phyloP scores from a whole-genome alignment of 306 rosid genomes.

The Gastrolobium villosum region DNA sequence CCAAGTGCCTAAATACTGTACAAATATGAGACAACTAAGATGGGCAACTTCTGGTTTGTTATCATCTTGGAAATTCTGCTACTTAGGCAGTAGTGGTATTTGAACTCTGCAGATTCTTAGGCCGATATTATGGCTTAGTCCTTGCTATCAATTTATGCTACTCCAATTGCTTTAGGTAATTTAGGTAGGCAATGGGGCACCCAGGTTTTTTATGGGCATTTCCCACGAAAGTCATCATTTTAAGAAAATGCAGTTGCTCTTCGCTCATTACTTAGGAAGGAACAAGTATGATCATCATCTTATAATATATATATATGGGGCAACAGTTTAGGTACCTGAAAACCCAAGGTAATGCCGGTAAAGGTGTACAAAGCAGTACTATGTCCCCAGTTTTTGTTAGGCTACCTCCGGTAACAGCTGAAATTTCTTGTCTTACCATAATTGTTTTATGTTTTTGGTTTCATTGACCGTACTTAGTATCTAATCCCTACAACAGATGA shows the following conservation, averaged over 20 bases:
- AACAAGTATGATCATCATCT: slow-evolving; percentile 3
- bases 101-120: slow-evolving; percentile 26
- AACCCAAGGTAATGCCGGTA: neutral
- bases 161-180: slow-evolving; percentile 18
- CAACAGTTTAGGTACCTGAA: slow-evolving; percentile 31
- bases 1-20: too few species aligned
- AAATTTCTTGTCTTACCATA: neutral
- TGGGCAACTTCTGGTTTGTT: too few species aligned
- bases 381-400: slow-evolving; percentile 25
- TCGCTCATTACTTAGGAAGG: slow-evolving; percentile 7
- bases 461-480: neutral
- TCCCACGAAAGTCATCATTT: neutral
- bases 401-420: neutral
- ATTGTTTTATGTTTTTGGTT: neutral
- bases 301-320: neutral
- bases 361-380: neutral
- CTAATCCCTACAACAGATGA: neutral
- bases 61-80: slow-evolving; percentile 29
- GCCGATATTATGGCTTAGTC: slow-evolving; percentile 17
- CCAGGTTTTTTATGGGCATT: neutral
- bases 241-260: neutral
- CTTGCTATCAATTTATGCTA: neutral
- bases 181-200: neutral
- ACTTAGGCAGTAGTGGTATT: slow-evolving; percentile 30
- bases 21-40: too few species aligned